These are phyloP conservation scores for Citrus sp. DNA, from an alignment of 345 rosid genomes.

Conservation along the genomic window DNA sequence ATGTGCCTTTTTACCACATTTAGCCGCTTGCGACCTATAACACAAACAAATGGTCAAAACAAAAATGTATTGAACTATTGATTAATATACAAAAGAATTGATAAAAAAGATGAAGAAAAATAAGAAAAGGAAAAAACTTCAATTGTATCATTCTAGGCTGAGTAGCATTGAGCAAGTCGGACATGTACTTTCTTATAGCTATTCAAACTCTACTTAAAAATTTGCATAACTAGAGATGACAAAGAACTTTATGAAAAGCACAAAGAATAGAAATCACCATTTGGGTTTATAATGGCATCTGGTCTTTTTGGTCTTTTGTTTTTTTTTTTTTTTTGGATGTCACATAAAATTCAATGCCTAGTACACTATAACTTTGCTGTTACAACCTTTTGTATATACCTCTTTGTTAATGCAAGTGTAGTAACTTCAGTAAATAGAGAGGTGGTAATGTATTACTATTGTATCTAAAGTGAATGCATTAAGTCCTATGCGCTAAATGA, in stretches of 20 bases:
- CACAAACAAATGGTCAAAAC: conserved; percentile 27
- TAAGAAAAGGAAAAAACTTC: neutral
- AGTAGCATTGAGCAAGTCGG: neutral
- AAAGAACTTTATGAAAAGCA: neutral
- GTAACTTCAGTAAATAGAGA: neutral
- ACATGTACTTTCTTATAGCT: neutral
- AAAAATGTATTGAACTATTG: neutral
- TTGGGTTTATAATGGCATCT: neutral
- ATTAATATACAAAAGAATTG: neutral
- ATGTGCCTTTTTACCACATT: conserved; percentile 61
- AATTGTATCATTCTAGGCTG: neutral
- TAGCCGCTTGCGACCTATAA: conserved; percentile 62
- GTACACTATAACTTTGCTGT: neutral
- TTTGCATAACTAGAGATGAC: neutral
- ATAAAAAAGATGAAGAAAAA: neutral
- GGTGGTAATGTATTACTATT: neutral
- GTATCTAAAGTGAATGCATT: neutral
- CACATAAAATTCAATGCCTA: neutral
- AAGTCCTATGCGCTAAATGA: neutral
- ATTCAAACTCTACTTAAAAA: neutral
- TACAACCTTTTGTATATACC: neutral
- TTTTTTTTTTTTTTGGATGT: neutral
- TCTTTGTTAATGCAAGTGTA: neutral
- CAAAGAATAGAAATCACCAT: neutral
- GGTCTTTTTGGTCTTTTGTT: no score